A percentile compares a stretch with the other conserved stretches of the same genome.
Evolutionary conservation across 2,329 filamentous ascomycete genomes (phyloP).

Genomic region (Lachnellula arida): DNA sequence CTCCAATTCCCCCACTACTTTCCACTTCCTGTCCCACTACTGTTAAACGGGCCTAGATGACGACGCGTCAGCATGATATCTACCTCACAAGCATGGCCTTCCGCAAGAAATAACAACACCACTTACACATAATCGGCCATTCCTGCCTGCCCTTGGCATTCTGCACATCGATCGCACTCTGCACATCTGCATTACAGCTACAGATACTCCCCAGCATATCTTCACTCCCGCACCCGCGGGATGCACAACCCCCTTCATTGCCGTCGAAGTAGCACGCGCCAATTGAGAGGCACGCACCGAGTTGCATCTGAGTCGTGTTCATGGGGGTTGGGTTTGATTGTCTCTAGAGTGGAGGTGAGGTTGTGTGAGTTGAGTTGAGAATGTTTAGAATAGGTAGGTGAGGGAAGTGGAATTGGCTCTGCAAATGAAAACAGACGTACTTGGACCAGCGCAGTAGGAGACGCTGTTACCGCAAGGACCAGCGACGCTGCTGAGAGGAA

Average conservation of each 20-base stretch:
- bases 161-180: constrained; percentile 12
- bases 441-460: background rate
- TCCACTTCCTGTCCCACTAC: background rate
- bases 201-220: constrained; percentile 6
- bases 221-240: constrained; percentile 6
- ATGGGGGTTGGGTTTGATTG: background rate
- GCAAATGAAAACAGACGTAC: background rate
- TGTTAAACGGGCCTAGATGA: no score
- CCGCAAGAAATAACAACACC: constrained; percentile 1
- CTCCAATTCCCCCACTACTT: background rate
- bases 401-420: constrained; percentile 5
- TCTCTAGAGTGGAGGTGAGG: no score
- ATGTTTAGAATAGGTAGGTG: background rate
- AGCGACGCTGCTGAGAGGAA: constrained; percentile 1
- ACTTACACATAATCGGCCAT: constrained; percentile 14
- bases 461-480: background rate
- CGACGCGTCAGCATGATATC: no score
- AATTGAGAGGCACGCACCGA: constrained; percentile 14
- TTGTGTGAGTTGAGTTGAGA: background rate
- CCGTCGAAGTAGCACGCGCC: constrained; percentile 10
- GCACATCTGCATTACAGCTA: constrained; percentile 15
- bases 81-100: background rate
- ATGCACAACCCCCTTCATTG: constrained; percentile 6
- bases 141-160: constrained; percentile 6
- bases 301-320: constrained; percentile 6